phyloP scores from a whole-genome alignment of 1,139 yeast genomes.

The Saccharomyces hybrid region DNA sequence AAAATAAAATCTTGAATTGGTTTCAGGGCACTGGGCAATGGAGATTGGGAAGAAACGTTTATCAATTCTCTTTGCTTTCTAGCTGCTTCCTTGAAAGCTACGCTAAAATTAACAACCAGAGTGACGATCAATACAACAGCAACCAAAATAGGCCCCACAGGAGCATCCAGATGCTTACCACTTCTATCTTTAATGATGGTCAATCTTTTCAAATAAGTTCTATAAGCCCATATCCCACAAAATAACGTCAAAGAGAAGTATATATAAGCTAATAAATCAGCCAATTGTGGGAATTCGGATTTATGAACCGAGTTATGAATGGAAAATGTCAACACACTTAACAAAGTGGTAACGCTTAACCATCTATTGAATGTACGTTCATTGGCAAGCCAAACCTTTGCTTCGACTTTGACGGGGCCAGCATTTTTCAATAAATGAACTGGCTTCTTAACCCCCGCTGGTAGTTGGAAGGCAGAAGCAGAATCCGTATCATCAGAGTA shows the following conservation, averaged over 20 bases:
- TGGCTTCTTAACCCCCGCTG: slow-evolving; percentile 85
- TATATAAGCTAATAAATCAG: slow-evolving; percentile 62
- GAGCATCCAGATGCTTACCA: slow-evolving; percentile 81
- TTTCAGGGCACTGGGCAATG: slow-evolving; percentile 21
- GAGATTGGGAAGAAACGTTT: not conserved
- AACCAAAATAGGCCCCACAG: slow-evolving; percentile 77
- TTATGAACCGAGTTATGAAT: slow-evolving; percentile 65
- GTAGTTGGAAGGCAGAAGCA: slow-evolving; percentile 39
- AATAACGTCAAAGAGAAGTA: slow-evolving; percentile 77
- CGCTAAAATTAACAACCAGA: slow-evolving; percentile 61
- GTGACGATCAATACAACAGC: slow-evolving; percentile 64
- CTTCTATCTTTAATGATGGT: slow-evolving; percentile 70
- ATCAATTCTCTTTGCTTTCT: not conserved
- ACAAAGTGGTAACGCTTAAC: slow-evolving; percentile 83
- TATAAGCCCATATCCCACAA: slow-evolving; percentile 85
- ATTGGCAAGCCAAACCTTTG: slow-evolving; percentile 96
- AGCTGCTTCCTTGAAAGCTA: slow-evolving; percentile 42
- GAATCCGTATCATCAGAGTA: slow-evolving; percentile 89
- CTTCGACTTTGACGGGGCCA: slow-evolving; percentile 89
- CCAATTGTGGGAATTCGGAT: slow-evolving; percentile 49
- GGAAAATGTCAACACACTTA: slow-evolving; percentile 81
- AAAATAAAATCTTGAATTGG: slow-evolving; percentile 29
- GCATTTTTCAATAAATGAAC: slow-evolving; percentile 70
- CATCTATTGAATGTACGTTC: slow-evolving; percentile 96
- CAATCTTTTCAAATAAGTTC: slow-evolving; percentile 63